phyloP scores from a whole-genome alignment of 2,329 filamentous ascomycete genomes.

The Sporothrix pseudoabietina region DNA sequence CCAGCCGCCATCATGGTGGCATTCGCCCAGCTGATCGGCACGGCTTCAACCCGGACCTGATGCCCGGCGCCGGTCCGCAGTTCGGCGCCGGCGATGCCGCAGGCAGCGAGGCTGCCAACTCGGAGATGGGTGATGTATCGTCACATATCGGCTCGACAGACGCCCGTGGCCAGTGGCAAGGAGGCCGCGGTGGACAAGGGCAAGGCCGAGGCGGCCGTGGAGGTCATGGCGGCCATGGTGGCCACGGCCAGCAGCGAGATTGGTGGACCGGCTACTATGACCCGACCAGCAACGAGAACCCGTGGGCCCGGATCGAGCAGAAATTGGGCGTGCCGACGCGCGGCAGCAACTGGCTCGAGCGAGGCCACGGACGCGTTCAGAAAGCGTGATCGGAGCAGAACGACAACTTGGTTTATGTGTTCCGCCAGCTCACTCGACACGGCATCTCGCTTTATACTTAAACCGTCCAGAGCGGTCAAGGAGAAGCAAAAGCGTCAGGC shows the following conservation, averaged over 20 bases:
- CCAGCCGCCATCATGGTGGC: constrained; percentile 9
- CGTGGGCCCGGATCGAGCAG: constrained; percentile 64
- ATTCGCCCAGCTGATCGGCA: constrained; percentile 17
- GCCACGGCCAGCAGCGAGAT: constrained; percentile 29
- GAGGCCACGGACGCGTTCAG: constrained; percentile 8
- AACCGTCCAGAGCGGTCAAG: neutral
- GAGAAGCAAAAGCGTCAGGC: no score
- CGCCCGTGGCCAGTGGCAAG: constrained; percentile 14
- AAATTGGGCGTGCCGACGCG: constrained; percentile 46
- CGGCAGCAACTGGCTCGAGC: constrained; percentile 50
- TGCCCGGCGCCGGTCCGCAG: neutral
- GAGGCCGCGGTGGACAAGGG: neutral
- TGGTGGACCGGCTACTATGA: constrained; percentile 73
- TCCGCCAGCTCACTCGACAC: neutral
- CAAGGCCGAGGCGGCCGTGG: neutral
- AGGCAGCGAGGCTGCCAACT: neutral
- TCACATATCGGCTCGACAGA: neutral
- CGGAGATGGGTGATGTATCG: neutral
- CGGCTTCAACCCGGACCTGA: constrained; percentile 24
- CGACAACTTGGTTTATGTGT: neutral
- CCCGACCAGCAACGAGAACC: constrained; percentile 69
- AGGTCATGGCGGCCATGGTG: neutral
- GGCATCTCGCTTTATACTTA: neutral
- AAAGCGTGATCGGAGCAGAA: neutral
- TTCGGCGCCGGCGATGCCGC: neutral